Evolutionary conservation across 768 basidiomycete species (phyloP), one percentile per base, ranked within the genome.

Genomic region (Lactarius vividus): DNA sequence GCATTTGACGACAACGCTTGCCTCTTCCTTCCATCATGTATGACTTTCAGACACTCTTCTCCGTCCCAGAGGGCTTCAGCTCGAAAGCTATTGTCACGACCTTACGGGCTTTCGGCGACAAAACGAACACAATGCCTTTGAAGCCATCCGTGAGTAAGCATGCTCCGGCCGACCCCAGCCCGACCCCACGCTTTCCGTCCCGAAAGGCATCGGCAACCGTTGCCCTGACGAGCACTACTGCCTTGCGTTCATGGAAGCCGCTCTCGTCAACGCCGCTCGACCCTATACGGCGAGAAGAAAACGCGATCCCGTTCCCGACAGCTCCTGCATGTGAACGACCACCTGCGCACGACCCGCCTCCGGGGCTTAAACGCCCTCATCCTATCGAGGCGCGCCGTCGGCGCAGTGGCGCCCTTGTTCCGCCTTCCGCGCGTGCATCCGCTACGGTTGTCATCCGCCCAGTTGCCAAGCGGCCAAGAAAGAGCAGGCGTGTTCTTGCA

Each of bases 401-500:
- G 35, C 61, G 65, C 18, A 63, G 61, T 18, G 65, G 65, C 26
- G 65, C 65, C 18, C 61, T 66, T 29, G 57, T 63, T n/a, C 65
- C 65, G 8, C 26, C 65, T 28, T 58, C 65, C 5, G 65, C 52
- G 9, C 46, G 61, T 20, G 33, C 65, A 13, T 59, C 52, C 4
- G 9, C 57, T 54, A 33, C 52, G 3, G 40, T 39, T 54, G 57
- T 59, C 42, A 26, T 44, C 16, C 61, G 61, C 10, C 65, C 65
- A n/a, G 52, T 63, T 55, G 49, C 61, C 57, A 70, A 70, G 57
- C 67, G 69, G 46, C 57, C 64, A 49, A 65, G 63, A 29, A 70
- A 70, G 55, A 70, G 67, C 61, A 68, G 54, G 37, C 69, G 57
- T 15, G 69, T 65, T 15, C 63, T 70, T 29, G 69, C 69, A 8